A percentile compares a stretch with the other conserved stretches of the same genome.
Evolutionary conservation across 441 rosid species (phyloP).

Genomic region (Gossypium davidsonii): DNA sequence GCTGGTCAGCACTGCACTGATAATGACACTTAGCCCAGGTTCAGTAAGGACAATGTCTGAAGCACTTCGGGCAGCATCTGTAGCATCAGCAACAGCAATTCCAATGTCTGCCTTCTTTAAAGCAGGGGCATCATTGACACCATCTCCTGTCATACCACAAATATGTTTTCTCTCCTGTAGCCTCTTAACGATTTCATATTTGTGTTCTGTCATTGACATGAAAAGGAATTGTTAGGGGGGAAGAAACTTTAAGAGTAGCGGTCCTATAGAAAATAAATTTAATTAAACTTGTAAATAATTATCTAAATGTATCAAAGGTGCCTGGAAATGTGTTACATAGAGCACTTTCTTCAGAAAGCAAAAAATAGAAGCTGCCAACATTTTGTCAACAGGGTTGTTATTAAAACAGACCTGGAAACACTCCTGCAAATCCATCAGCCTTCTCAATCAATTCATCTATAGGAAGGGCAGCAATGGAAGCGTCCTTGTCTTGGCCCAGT

Average conservation of each 20-base stretch:
- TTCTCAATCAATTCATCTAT: constrained; percentile 79
- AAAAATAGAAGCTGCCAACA: background rate
- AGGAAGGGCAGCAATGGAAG: constrained; percentile 64
- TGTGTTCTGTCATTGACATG: constrained; percentile 46
- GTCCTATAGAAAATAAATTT: background rate
- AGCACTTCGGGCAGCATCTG: constrained; percentile 88
- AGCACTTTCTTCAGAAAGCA: background rate
- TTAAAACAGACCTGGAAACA: constrained; percentile 57
- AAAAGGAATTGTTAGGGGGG: constrained; percentile 9
- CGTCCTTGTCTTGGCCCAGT: constrained; percentile 77
- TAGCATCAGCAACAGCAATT: constrained; percentile 86
- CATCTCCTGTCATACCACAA: constrained; percentile 96
- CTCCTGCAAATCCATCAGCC: constrained; percentile 92
- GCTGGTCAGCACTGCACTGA: constrained; percentile 88
- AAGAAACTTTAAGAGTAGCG: background rate
- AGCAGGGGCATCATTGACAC: constrained; percentile 93
- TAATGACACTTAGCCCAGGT: constrained; percentile 82
- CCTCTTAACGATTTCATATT: constrained; percentile 75
- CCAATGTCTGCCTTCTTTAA: constrained; percentile 88
- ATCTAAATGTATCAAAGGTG: background rate
- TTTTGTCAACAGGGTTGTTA: background rate
- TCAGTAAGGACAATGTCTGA: constrained; percentile 91
- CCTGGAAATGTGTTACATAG: background rate
- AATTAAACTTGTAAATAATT: background rate
- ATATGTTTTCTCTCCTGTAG: constrained; percentile 80